Evolutionary conservation across 768 basidiomycete species (phyloP), one percentile per base, ranked within the genome.

Genomic region (Nidularia sp.): DNA sequence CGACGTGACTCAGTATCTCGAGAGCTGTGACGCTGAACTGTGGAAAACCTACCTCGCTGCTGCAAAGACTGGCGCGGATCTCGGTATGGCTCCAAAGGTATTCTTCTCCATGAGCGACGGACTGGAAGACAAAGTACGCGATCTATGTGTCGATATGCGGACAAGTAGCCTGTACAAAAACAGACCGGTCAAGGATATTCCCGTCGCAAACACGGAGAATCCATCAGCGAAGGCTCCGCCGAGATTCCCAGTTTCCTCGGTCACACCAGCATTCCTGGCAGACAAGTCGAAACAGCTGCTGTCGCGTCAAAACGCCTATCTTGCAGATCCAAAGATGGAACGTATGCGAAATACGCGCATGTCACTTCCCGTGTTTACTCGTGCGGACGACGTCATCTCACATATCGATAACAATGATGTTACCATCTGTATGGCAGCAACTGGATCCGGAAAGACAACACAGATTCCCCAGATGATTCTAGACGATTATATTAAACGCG

Each of bases 401-500:
- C 85, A 87, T 54, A 84, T 98, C 57, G 70, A 73, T 15, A 69
- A 80, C 32, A 84, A 96, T 66, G 89, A 93, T 10, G 92, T 97
- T 53, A 90, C 90, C 0, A 84, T 96, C 58, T 84, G 87, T 58
- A 88, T 93, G 86, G 92, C 92, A 45, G 83, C 88, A 5, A 93
- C 93, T 2, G 92, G 93, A 34, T 93, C 91, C 1, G 93, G 94
- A 1, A 97, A 97, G 72, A 96, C 93, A 5, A 97, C 94, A 0
- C 95, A 98, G 66, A 82, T 97, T 25, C 95, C 95, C 4, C 95
- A 97, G 66, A 77, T 97, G 45, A 84, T 97, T 56, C 77, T 98
- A 47, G 94, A 98, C 60, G 80, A 88, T 42, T 86, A 79, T 61
- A 93, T 93, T 53, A 74, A 85, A 13, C 72, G 76, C 12, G 90